phyloP scores from a whole-genome alignment of 176 grass and related monocot species.

The Juncus inflexus region DNA sequence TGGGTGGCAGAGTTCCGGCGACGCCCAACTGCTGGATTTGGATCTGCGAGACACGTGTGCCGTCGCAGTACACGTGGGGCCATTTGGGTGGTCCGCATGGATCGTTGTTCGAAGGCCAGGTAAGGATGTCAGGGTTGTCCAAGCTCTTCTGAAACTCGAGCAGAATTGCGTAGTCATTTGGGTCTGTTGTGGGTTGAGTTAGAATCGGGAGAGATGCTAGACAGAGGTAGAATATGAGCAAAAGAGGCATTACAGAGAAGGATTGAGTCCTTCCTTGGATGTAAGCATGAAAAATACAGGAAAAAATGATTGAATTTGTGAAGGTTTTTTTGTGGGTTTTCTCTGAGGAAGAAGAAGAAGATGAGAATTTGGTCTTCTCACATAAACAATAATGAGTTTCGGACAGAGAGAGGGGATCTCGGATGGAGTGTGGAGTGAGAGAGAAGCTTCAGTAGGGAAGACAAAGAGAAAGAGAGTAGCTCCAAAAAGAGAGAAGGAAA shows the following conservation, averaged over 20 bases:
- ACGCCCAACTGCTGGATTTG: constrained; percentile 52
- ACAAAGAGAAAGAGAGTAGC: background rate
- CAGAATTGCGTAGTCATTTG: constrained; percentile 51
- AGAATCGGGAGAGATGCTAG: background rate
- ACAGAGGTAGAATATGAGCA: background rate
- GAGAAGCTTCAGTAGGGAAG: constrained; percentile 24
- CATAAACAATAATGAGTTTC: background rate
- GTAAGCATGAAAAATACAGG: background rate
- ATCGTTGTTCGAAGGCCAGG: constrained; percentile 46
- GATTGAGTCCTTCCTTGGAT: background rate
- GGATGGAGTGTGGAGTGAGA: background rate
- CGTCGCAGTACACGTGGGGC: constrained; percentile 64
- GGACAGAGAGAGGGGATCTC: constrained; percentile 9
- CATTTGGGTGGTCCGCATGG: constrained; percentile 45
- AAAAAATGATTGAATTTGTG: no score
- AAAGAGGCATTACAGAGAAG: constrained; percentile 2
- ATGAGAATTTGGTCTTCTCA: background rate
- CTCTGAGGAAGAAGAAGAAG: constrained; percentile 4
- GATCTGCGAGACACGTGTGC: constrained; percentile 66
- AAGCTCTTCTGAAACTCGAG: constrained; percentile 35
- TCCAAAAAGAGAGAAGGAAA: background rate
- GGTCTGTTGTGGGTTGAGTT: constrained; percentile 28
- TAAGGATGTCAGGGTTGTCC: constrained; percentile 42
- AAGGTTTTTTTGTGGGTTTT: background rate
- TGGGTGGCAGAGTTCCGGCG: constrained; percentile 24